Conservation (phyloP, 805 yeast species). For the Novakomyces olei region DNA sequence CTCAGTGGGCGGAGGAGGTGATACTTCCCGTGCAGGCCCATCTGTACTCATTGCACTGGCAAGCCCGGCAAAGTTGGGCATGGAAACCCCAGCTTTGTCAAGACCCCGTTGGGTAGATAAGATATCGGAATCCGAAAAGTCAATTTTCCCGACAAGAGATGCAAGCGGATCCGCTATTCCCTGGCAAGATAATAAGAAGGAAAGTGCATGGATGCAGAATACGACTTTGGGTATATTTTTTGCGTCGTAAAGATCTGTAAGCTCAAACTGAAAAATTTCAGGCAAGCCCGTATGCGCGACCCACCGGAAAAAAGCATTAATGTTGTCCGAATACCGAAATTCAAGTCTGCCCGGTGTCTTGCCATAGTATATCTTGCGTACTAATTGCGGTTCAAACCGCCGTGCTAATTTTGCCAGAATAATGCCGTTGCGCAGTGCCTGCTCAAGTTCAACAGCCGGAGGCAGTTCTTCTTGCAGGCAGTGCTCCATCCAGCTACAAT, state of each 20-base stretch:
- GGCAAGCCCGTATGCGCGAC: constrained; percentile 56
- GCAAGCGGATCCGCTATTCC: constrained; percentile 34
- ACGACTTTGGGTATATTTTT: constrained; percentile 85
- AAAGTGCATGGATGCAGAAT: constrained; percentile 75
- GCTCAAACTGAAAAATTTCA: constrained; percentile 60
- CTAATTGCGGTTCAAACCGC: constrained; percentile 43
- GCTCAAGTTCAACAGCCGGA: constrained; percentile 35
- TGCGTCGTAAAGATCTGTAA: constrained; percentile 79
- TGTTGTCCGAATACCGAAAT: constrained; percentile 82
- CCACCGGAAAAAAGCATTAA: constrained; percentile 31
- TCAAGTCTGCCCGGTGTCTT: constrained; percentile 41
- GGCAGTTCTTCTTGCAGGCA: constrained; percentile 37
- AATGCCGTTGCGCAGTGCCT: constrained; percentile 64
- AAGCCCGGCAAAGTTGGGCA: constrained; percentile 56
- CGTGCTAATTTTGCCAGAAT: constrained; percentile 58
- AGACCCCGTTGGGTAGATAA: constrained; percentile 38
- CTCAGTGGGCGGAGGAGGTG: too few relatives aligned
- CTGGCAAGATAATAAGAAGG: constrained; percentile 41
- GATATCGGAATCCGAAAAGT: constrained; percentile 48
- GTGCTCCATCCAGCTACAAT: constrained; percentile 47
- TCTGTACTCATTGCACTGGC: constrained; percentile 14
- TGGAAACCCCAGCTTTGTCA: constrained; percentile 38
- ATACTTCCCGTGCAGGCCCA: too few relatives aligned
- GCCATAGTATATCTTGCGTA: constrained; percentile 31
- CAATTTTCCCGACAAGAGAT: constrained; percentile 37